Conservation (phyloP, 345 rosid species). For the Clarkia xantiana region DNA sequence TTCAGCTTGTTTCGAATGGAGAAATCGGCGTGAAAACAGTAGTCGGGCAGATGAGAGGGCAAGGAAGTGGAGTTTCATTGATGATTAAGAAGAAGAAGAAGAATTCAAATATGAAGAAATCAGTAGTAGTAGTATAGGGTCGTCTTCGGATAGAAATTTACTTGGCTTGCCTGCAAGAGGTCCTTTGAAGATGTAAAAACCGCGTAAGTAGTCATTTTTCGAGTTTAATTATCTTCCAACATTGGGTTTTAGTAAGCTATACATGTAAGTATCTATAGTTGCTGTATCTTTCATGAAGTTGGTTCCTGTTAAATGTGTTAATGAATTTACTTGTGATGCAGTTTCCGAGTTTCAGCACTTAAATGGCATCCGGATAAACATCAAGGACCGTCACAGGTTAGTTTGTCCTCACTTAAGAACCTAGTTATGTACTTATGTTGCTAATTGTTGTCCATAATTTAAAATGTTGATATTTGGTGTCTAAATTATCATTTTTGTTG, state of each 20-base stretch:
- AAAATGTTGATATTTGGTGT: no score
- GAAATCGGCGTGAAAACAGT: conserved; percentile 21
- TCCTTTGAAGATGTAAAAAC: conserved; percentile 68
- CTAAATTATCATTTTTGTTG: no score
- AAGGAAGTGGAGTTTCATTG: conserved; percentile 27
- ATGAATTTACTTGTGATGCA: conserved; percentile 15
- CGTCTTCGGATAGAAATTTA: conserved; percentile 41
- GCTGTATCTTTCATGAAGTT: no score
- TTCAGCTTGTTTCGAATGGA: conserved; percentile 42
- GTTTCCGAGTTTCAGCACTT: conserved; percentile 56
- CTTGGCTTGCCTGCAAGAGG: conserved; percentile 60
- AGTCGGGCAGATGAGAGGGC: conserved; percentile 24
- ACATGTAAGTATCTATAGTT: no score
- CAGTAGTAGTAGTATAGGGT: conserved; percentile 18
- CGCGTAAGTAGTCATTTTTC: conserved; percentile 33
- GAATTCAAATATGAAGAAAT: conserved; percentile 11
- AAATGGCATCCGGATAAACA: conserved; percentile 97
- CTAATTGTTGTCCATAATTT: no score
- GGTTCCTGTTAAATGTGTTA: no score
- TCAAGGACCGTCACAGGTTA: conserved; percentile 60
- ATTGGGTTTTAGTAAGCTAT: neutral
- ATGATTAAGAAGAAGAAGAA: conserved; percentile 30
- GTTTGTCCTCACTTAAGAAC: no score
- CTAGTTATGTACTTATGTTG: no score
- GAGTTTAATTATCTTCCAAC: neutral